These are phyloP conservation scores for Hymenoscyphus linearis DNA, from an alignment of 2,329 filamentous ascomycete species.

Conservation along the genomic window DNA sequence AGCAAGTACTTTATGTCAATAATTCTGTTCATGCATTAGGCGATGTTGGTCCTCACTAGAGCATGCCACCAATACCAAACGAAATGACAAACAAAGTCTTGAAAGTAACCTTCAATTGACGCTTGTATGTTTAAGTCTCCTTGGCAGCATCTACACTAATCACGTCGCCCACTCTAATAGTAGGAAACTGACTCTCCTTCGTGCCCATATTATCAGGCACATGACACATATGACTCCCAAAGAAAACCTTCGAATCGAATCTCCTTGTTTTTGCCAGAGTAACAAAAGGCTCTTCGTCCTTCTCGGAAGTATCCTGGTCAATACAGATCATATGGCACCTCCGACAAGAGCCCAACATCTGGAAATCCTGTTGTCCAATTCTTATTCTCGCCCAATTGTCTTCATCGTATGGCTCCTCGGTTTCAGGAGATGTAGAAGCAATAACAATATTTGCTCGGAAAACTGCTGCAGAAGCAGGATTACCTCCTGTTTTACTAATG, in stretches of 20 bases:
- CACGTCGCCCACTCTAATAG: constrained; percentile 46
- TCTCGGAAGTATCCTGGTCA: constrained; percentile 74
- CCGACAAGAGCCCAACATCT: constrained; percentile 76
- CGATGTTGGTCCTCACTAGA: background rate
- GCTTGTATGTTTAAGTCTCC: background rate
- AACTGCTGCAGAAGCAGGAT: constrained; percentile 61
- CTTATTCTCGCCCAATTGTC: constrained; percentile 68
- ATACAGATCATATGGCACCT: constrained; percentile 96
- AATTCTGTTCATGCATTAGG: background rate
- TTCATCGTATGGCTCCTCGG: constrained; percentile 62
- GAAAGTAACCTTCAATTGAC: background rate
- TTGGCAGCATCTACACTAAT: constrained; percentile 8
- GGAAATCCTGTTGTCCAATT: constrained; percentile 60
- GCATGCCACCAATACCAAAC: background rate
- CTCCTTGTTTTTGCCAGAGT: constrained; percentile 84
- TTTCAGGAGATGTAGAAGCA: constrained; percentile 37
- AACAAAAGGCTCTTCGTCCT: constrained; percentile 74
- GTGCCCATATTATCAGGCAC: constrained; percentile 21
- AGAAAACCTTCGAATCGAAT: constrained; percentile 78
- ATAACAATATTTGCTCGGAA: constrained; percentile 90
- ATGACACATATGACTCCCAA: constrained; percentile 74
- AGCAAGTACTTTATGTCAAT: background rate
- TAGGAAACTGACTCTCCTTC: constrained; percentile 34
- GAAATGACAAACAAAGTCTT: background rate
- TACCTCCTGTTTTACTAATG: constrained; percentile 60